phyloP scores from a whole-genome alignment of 2,329 filamentous ascomycete species.

The Madurella mycetomatis region DNA sequence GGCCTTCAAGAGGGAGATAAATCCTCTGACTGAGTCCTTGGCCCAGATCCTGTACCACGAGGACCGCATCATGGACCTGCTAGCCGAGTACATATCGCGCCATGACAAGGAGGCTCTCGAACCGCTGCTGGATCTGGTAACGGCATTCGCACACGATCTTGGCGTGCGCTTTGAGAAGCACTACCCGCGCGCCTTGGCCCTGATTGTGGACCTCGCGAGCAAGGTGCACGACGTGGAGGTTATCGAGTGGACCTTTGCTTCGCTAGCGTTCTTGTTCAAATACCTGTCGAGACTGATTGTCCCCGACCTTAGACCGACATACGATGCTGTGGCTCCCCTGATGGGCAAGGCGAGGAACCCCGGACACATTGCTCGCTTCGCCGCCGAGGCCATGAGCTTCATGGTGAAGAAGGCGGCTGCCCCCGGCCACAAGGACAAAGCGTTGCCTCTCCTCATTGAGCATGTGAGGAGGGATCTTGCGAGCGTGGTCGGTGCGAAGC shows the following conservation, averaged over 20 bases:
- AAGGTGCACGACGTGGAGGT: conserved; percentile 76
- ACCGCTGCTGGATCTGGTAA: conserved; percentile 79
- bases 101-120: conserved; percentile 79
- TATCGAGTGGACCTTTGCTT: conserved; percentile 97
- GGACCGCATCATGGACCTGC: conserved; percentile 71
- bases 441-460: conserved; percentile 65
- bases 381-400: conserved; percentile 92
- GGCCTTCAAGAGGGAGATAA: conserved; percentile 68
- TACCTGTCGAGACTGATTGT: conserved; percentile 86
- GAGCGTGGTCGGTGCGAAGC: conserved; percentile 47
- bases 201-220: conserved; percentile 74
- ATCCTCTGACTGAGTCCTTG: conserved; percentile 79
- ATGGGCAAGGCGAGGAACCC: conserved; percentile 80
- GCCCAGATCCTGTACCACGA: conserved; percentile 90
- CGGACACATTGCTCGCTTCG: conserved; percentile 83
- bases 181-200: conserved; percentile 68
- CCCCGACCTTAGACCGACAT: conserved; percentile 78
- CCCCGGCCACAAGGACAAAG: conserved; percentile 67
- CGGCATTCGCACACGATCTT: conserved; percentile 91
- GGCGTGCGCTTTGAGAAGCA: conserved; percentile 84
- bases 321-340: conserved; percentile 75
- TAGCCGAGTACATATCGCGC: conserved; percentile 71
- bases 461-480: conserved; percentile 68
- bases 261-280: conserved; percentile 93
- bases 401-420: conserved; percentile 83